Conservation (phyloP, 495 filamentous ascomycete genomes). For the Platismatia glauca region DNA sequence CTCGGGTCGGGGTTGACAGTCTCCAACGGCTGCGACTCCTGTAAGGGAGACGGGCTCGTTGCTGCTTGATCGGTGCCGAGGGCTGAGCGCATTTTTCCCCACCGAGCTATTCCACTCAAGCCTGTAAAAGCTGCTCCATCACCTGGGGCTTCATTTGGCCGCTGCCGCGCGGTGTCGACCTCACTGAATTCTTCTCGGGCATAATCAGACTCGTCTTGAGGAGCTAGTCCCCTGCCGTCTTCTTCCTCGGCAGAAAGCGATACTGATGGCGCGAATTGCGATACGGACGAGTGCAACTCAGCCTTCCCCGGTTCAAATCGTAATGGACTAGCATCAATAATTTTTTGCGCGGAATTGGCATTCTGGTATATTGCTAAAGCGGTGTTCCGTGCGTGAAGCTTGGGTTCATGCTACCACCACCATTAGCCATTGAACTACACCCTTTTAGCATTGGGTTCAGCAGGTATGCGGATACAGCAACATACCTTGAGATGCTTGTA, state of each 20-base stretch:
- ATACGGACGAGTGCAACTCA: background rate
- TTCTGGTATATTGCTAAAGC: constrained; percentile 35
- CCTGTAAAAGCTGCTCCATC: background rate
- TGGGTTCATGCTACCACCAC: constrained; percentile 30
- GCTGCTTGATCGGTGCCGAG: background rate
- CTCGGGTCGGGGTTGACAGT: constrained; percentile 6
- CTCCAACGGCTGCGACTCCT: background rate
- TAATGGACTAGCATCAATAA: constrained; percentile 34
- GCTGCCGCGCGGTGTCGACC: background rate
- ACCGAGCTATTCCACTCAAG: background rate
- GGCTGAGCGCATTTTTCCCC: background rate
- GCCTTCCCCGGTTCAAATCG: constrained; percentile 24
- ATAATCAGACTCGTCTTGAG: background rate
- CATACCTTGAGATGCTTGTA: constrained; percentile 64
- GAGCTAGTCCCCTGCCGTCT: background rate
- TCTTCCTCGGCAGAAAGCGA: background rate
- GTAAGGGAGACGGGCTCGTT: background rate
- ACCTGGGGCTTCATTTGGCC: background rate
- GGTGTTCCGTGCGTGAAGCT: constrained; percentile 28
- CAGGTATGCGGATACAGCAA: background rate
- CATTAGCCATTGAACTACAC: constrained; percentile 11
- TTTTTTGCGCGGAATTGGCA: constrained; percentile 26
- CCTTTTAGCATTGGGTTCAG: background rate
- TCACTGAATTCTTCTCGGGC: constrained; percentile 6
- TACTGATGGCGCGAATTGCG: background rate